Conservation (phyloP, 2,329 filamentous ascomycete genomes). For the Conoideocrella luteorostrata region DNA sequence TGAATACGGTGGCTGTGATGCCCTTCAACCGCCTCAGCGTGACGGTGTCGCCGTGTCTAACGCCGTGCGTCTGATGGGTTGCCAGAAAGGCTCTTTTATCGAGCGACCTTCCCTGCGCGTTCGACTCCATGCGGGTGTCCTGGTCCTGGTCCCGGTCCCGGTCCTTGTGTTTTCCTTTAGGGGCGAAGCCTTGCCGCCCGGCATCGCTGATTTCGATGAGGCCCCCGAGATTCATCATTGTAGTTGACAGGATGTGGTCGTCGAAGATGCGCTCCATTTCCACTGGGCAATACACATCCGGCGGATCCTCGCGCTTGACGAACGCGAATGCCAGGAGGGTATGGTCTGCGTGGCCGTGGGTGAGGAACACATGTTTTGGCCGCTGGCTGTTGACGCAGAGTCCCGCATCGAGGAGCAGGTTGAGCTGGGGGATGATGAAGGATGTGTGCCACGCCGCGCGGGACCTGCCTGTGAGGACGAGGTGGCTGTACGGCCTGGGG, state of each 20-base stretch:
- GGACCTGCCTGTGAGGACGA: constrained; percentile 38
- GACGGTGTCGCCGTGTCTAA: constrained; percentile 29
- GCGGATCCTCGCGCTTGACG: constrained; percentile 36
- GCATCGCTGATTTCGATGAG: constrained; percentile 23
- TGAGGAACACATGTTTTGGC: constrained; percentile 44
- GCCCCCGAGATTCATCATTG: constrained; percentile 36
- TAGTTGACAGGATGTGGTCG: constrained; percentile 32
- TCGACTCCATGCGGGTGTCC: constrained; percentile 9
- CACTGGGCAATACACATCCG: constrained; percentile 38
- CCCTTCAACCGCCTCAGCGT: constrained; percentile 27
- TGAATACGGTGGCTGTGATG: constrained; percentile 35
- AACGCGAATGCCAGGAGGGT: constrained; percentile 37
- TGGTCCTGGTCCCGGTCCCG: constrained; percentile 14
- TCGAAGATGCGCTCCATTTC: constrained; percentile 34
- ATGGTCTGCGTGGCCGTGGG: constrained; percentile 44
- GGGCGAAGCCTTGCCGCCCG: constrained; percentile 6
- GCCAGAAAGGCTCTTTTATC: constrained; percentile 23
- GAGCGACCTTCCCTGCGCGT: too few relatives aligned
- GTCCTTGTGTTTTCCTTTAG: constrained; percentile 12
- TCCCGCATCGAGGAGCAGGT: constrained; percentile 43
- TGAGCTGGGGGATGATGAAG: constrained; percentile 43
- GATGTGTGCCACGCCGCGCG: constrained; percentile 47
- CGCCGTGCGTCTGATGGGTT: constrained; percentile 34
- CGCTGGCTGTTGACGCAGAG: constrained; percentile 38
- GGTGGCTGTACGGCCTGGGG: constrained; percentile 34